Conservation (phyloP, 768 basidiomycete genomes). For the Grammothele lineata region DNA sequence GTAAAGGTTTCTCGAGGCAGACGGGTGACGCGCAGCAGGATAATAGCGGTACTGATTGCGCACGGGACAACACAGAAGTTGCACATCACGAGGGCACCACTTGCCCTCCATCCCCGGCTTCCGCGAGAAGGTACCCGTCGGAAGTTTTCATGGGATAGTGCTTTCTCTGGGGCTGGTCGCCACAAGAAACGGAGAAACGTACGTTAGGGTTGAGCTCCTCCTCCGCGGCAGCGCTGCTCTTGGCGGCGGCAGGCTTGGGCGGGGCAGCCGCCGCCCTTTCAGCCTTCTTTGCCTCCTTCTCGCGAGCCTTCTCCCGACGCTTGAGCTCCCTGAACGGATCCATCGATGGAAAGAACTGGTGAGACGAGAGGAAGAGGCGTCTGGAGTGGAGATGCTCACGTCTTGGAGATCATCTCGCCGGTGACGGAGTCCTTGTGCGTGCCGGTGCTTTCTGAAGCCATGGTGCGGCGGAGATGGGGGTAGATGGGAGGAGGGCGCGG, state of each 20-base stretch:
- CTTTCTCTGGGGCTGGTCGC: too few species aligned
- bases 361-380: conserved; percentile 27
- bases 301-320: conserved; percentile 83
- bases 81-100: neutral
- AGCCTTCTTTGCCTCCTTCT: conserved; percentile 69
- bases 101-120: too few species aligned
- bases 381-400: conserved; percentile 45
- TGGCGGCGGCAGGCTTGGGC: conserved; percentile 30
- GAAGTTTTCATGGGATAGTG: too few species aligned
- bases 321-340: conserved; percentile 77
- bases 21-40: too few species aligned
- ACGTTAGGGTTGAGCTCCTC: conserved; percentile 91
- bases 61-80: neutral
- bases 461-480: conserved; percentile 19
- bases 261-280: conserved; percentile 60
- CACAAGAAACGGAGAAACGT: conserved; percentile 31
- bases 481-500: conserved; percentile 5
- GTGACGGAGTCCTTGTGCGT: conserved; percentile 79
- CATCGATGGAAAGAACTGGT: neutral
- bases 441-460: conserved; percentile 35
- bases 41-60: too few species aligned
- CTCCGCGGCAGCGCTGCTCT: conserved; percentile 47
- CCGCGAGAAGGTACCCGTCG: too few species aligned
- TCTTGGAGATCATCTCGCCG: conserved; percentile 96
- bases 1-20: too few species aligned